Conservation (phyloP, 495 filamentous ascomycete species). For the Aspergillus coremiiformis region DNA sequence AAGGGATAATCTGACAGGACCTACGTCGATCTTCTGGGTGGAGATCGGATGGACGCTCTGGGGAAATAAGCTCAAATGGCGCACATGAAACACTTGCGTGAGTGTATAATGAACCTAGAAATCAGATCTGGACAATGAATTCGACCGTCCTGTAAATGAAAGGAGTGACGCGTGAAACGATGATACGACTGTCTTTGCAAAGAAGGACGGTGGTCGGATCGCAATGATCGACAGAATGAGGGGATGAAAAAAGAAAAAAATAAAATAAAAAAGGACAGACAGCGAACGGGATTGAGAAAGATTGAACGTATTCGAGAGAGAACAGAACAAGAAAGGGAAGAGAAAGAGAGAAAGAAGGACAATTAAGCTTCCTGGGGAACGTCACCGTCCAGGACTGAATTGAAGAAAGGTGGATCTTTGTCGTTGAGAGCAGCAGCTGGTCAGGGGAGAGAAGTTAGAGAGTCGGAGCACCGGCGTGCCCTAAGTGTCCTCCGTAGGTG, state of each 20-base stretch:
- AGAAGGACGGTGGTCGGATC: background rate
- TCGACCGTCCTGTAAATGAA: too few species aligned
- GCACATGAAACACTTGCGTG: background rate
- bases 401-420: conserved; percentile 1
- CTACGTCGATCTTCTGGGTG: background rate
- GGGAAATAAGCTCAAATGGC: background rate
- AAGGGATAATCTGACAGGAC: background rate
- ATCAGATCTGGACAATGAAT: background rate
- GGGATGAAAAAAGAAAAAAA: background rate
- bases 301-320: background rate
- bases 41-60: background rate
- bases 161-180: background rate
- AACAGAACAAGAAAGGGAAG: background rate
- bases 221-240: background rate
- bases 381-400: background rate
- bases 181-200: background rate
- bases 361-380: conserved; percentile 2
- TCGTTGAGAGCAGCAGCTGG: too few species aligned
- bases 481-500: background rate
- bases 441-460: background rate
- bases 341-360: background rate
- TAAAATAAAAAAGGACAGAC: background rate
- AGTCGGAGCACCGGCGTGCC: background rate
- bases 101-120: background rate
- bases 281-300: background rate